Base-by-base conservation (phyloP, 2,329 filamentous ascomycete genomes). In the Fusarium annulatum region DNA sequence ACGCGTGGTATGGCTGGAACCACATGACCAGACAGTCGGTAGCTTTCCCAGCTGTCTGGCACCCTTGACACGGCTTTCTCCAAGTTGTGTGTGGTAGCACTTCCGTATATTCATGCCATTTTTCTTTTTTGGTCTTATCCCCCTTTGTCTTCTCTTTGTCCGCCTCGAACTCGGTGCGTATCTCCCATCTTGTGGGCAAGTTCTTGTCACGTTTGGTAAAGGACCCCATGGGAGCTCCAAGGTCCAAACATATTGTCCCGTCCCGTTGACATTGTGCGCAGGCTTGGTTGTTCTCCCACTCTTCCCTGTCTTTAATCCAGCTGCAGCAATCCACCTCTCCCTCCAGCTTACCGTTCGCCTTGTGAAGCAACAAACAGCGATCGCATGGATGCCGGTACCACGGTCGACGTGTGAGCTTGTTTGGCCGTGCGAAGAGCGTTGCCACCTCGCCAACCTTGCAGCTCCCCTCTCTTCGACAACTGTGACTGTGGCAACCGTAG, bases 341-440 rank as follows among this genome's bases (percentile, higher is more conserved):
- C 6, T 45, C 5, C 28, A 36, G 16, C 3, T 41, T 4, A 9
- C 23, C 33, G 21, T 48, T 30, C 14, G 18, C 12, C 33, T 42
- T 23, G 28, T 65, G 55, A 30, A 34, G 52, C 33, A 34, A 11
- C 7, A 30, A 18, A 36, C 75, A 76, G 11, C 67, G 70, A 38
- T 76, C 72, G 23, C 75, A 76, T 16, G 67, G 51, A 28, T 72
- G 75, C 18, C 75, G 72, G 30, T 56, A 74, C 75, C 75, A 76
- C 8, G 62, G 49, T 36, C 34, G 45, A 12, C 19, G n/a, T 9
- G 15, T 15, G 14, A 71, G n/a, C 39, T 68, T 74, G 11, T 33
- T 43, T 26, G 70, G 67, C 15, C 61, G 51, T 41, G 18, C 43
- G 19, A 64, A 2, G 30, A 33, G 59, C 45, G 51, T 18, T 6